These are phyloP conservation scores for Phycomyces nitens DNA, from an alignment of 192 early-diverging fungal species.

Conservation along the genomic window DNA sequence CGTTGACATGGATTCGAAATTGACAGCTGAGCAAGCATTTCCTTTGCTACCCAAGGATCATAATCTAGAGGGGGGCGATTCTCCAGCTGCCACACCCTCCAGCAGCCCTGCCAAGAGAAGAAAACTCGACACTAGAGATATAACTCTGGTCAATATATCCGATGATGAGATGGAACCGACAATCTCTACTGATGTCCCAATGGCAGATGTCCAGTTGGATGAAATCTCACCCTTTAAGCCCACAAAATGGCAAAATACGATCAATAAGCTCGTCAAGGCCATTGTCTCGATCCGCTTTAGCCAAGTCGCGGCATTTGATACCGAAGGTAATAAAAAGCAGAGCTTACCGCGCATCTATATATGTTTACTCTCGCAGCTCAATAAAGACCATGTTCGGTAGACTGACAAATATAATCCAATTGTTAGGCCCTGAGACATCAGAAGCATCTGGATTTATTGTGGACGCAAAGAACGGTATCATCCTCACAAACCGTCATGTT, in stretches of 20 bases:
- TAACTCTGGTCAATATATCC: background rate
- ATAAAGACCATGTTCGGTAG: background rate
- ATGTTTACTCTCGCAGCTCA: too few relatives aligned
- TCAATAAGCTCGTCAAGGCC: conserved; percentile 61
- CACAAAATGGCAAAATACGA: conserved; percentile 67
- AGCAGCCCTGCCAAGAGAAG: conserved; percentile 16
- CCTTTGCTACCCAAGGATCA: conserved; percentile 19
- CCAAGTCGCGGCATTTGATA: conserved; percentile 76
- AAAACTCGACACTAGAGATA: conserved; percentile 5
- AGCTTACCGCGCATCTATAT: too few relatives aligned
- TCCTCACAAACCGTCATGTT: conserved; percentile 69
- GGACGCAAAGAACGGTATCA: conserved; percentile 63
- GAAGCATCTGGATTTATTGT: conserved; percentile 86
- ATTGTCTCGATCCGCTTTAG: conserved; percentile 78
- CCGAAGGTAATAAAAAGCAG: conserved; percentile 48
- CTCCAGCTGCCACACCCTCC: conserved; percentile 15
- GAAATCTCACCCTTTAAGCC: conserved; percentile 33
- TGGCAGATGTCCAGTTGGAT: background rate
- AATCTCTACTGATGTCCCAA: background rate
- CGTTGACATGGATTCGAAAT: conserved; percentile 2
- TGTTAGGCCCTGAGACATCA: conserved; percentile 55
- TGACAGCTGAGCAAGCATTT: conserved; percentile 12
- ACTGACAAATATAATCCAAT: background rate
- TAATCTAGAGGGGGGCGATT: conserved; percentile 29
- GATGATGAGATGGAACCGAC: conserved; percentile 10